Base-by-base conservation (phyloP, 2,329 filamentous ascomycete genomes). In the Blastomyces gilchristii region DNA sequence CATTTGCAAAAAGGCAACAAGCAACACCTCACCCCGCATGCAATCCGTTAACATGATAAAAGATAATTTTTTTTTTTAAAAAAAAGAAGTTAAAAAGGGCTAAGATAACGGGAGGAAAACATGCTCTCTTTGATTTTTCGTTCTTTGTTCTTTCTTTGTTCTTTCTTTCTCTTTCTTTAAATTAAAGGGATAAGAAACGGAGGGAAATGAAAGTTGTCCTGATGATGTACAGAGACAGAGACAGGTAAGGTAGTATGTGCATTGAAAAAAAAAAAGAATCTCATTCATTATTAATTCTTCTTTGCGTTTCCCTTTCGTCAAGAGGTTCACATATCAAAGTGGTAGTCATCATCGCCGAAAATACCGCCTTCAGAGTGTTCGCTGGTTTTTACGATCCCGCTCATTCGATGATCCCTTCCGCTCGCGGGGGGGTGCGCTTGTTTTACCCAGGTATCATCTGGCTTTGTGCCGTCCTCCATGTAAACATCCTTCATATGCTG, bases 401-500 rank as follows among this genome's bases (percentile, higher is more conserved):
- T 77, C 77, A 79, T 79, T 64, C 74, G 75, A 65, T 77, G 75
- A 64, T 77, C 75, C 43, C 50, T 31, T 52, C 39, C 45, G 11
- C 34, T 59, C 12, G 12, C 39, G 18, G 47, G 8, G 4, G 54
- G 47, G 4, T 45, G 37, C 31, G 60, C 16, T 34, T 61, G 53
- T 43, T 62, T 61, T 34, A 65, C 57, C 64, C 65, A 67, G 28
- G 60, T 57, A 53, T 65, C 65, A 49, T 67, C 66, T 14, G 65
- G 62, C 62, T 77, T 73, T 61, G 68, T 67, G 53, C 78, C 76
- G 61, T 79, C 77, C 37, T 78, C 76, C 75, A 79, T 76, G 22
- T 69, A 66, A 39, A 73, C 71, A 62, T 73, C 68, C 63, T 72
- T 74, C 58, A 66, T 63, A 59, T 94, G 87, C 66, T 93, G 90